Evolutionary conservation across 768 basidiomycete genomes (phyloP).

Genomic region (Omphalotus guepiniiformis): DNA sequence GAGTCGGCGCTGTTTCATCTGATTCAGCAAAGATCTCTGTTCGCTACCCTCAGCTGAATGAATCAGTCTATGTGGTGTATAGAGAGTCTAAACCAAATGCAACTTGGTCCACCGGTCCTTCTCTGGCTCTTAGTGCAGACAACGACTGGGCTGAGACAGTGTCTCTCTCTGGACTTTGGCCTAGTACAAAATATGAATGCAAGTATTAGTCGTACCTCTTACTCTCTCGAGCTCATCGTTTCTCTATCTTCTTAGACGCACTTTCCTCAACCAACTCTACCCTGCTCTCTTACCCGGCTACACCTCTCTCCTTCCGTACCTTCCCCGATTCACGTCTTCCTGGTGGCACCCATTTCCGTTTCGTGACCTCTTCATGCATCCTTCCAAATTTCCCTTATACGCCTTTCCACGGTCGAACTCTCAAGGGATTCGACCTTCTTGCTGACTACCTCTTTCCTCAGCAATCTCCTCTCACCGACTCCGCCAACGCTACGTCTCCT

Average conservation of each 20-base stretch:
- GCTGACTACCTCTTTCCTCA: constrained; percentile 47
- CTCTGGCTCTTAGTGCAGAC: constrained; percentile 36
- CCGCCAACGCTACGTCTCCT: background rate
- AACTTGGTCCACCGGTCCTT: constrained; percentile 54
- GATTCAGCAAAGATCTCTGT: constrained; percentile 59
- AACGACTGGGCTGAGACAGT: constrained; percentile 59
- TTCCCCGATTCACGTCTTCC: constrained; percentile 67
- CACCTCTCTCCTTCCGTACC: constrained; percentile 61
- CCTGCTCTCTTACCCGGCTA: constrained; percentile 43
- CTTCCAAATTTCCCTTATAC: constrained; percentile 73
- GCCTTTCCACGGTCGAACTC: constrained; percentile 45
- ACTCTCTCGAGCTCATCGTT: constrained; percentile 9
- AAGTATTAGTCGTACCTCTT: constrained; percentile 17
- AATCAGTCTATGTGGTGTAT: constrained; percentile 41
- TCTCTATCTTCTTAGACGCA: constrained; percentile 31
- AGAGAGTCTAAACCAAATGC: constrained; percentile 26
- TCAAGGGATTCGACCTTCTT: constrained; percentile 63
- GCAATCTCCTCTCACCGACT: background rate
- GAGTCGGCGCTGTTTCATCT: constrained; percentile 68
- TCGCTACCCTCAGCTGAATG: constrained; percentile 47
- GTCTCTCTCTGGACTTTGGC: constrained; percentile 57
- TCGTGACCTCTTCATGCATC: constrained; percentile 63
- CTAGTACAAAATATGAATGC: constrained; percentile 70
- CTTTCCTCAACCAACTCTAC: constrained; percentile 37
- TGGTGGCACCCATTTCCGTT: constrained; percentile 56